These are phyloP conservation scores for Fusarium dlaminii DNA, from an alignment of 2,329 filamentous ascomycete genomes.

Conservation along the genomic window DNA sequence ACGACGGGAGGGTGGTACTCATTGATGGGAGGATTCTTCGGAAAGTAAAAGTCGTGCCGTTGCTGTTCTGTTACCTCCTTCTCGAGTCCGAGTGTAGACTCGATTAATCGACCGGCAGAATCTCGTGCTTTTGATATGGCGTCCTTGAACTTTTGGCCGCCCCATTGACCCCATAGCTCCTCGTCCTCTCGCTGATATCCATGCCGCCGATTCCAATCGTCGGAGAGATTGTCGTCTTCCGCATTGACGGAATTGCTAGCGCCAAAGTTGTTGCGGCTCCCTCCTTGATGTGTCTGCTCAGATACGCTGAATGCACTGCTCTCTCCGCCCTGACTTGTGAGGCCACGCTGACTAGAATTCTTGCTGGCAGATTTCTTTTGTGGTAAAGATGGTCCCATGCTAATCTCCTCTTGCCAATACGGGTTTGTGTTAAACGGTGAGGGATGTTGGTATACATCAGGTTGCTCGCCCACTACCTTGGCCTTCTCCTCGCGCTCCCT, in stretches of 20 bases:
- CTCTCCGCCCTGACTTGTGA: constrained; percentile 67
- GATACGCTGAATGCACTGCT: constrained; percentile 57
- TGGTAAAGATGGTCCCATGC: constrained; percentile 78
- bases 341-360: constrained; percentile 67
- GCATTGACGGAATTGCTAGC: constrained; percentile 43
- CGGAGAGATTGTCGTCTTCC: constrained; percentile 52
- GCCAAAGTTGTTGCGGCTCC: constrained; percentile 48
- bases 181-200: constrained; percentile 90
- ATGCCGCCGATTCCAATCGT: constrained; percentile 75
- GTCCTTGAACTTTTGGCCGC: constrained; percentile 65
- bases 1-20: constrained; percentile 88
- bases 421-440: constrained; percentile 87
- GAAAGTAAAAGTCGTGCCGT: constrained; percentile 69
- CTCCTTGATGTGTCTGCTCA: constrained; percentile 51
- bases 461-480: constrained; percentile 73
- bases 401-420: constrained; percentile 89
- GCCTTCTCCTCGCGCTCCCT: constrained; percentile 73
- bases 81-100: constrained; percentile 62
- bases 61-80: constrained; percentile 61
- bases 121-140: constrained; percentile 67
- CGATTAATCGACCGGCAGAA: constrained; percentile 64
- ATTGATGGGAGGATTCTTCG: constrained; percentile 78
- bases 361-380: constrained; percentile 66
- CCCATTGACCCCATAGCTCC: constrained; percentile 79
- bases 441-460: constrained; percentile 79